Percentiles rank a stretch among this genome's conserved stretches.
Evolutionary conservation across 768 basidiomycete genomes (phyloP).

Genomic region (Amanita rubescens): DNA sequence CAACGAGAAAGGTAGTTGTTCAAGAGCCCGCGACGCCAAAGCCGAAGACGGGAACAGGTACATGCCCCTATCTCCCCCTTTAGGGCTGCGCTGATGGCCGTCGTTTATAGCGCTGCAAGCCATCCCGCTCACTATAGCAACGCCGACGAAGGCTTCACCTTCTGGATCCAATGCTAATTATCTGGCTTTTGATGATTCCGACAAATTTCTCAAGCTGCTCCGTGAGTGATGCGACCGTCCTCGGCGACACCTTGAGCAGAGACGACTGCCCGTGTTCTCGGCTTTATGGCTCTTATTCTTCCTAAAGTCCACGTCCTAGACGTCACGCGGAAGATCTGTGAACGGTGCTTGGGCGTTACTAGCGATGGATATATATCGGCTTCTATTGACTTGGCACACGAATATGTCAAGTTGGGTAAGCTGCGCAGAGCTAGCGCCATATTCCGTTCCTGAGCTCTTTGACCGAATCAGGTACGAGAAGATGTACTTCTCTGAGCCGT

Average conservation of each 20-base stretch:
- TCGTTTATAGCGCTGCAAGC: conserved; percentile 21
- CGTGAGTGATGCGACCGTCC: conserved; percentile 32
- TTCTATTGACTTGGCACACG: conserved; percentile 69
- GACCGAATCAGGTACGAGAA: conserved; percentile 75
- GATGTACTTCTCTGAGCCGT: neutral
- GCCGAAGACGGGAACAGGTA: conserved; percentile 32
- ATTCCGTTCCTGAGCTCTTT: conserved; percentile 85
- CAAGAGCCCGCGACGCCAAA: conserved; percentile 38
- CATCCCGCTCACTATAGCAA: conserved; percentile 20
- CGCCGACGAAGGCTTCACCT: conserved; percentile 13
- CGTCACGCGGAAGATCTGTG: conserved; percentile 52
- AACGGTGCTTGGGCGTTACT: conserved; percentile 32
- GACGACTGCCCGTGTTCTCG: conserved; percentile 52
- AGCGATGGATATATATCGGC: conserved; percentile 49
- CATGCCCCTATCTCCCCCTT: too few species aligned
- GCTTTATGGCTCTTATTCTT: conserved; percentile 59
- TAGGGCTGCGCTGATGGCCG: too few species aligned
- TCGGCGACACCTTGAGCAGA: conserved; percentile 28
- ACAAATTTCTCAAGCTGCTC: conserved; percentile 39
- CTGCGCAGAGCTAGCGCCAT: conserved; percentile 55
- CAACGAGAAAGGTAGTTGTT: conserved; percentile 10
- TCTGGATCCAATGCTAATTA: neutral
- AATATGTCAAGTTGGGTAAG: conserved; percentile 77
- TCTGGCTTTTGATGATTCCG: conserved; percentile 32
- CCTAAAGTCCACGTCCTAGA: conserved; percentile 63